Percentiles rank a stretch among this genome's conserved stretches.
Evolutionary conservation across 352 stramenopile species (phyloP).

Genomic region (Pythium apleroticum): DNA sequence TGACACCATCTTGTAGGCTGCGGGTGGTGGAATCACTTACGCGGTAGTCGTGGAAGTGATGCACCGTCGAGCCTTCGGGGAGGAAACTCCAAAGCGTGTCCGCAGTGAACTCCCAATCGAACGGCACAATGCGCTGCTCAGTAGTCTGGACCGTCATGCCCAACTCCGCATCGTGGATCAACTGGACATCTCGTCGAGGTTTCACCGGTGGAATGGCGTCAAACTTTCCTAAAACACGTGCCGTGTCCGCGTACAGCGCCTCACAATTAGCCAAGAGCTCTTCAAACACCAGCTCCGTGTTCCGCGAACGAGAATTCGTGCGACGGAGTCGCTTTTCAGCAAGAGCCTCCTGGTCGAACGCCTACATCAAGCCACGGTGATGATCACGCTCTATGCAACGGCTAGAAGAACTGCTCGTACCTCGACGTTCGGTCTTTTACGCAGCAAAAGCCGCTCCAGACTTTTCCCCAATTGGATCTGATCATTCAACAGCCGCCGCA

Average conservation of each 20-base stretch:
- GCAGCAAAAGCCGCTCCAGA: constrained; percentile 17
- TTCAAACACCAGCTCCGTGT: neutral
- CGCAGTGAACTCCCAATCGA: constrained; percentile 9
- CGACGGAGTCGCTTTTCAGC: neutral
- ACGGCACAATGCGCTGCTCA: constrained; percentile 14
- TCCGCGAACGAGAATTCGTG: neutral
- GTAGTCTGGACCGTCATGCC: constrained; percentile 9
- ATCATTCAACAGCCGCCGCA: constrained; percentile 15
- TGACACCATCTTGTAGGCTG: too few species aligned
- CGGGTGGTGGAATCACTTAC: neutral
- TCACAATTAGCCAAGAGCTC: neutral
- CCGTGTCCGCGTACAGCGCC: neutral
- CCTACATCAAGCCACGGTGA: neutral
- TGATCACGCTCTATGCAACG: neutral
- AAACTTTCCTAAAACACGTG: neutral
- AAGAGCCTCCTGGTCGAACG: neutral
- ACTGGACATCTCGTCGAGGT: neutral
- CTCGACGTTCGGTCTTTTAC: constrained; percentile 16
- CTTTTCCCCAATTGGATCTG: constrained; percentile 22
- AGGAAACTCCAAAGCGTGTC: constrained; percentile 8
- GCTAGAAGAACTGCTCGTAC: neutral
- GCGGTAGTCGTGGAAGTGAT: neutral
- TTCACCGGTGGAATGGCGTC: neutral
- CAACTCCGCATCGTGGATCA: constrained; percentile 5
- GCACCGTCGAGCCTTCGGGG: neutral